Base-by-base conservation (phyloP, 2,329 filamentous ascomycete genomes). In the Lachnellula subtilissima region DNA sequence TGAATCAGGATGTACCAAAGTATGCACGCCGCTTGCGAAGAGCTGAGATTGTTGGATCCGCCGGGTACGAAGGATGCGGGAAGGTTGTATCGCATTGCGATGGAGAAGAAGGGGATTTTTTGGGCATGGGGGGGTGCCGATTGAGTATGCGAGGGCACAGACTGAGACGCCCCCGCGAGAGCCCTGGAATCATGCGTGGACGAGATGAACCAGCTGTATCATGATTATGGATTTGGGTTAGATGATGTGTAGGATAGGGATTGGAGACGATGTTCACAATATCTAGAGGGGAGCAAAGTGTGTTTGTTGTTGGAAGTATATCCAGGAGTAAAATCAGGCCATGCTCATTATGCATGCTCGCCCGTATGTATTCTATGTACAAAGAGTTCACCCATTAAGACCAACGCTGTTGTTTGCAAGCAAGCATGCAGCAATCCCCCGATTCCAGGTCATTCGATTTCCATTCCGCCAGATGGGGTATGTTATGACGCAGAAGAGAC, bases 181-280 rank as follows among this genome's bases (percentile, higher is more conserved):
- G 64, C 84, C 90, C n/a, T 99, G 93, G 91, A 94, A 97, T 75
- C 86, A 96, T 74, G 87, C 78, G 12, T 99, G 94, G 94, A 96
- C 85, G 77, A 82, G 86, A 73, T 69, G 65, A 58, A 56, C 19
- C 19, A 48, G 48, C 11, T 28, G 35, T n/a, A 19, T 32, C 11
- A 42, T 25, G 28, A 7, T 22, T n/a, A 39, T 14, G 19, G 28
- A n/a, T 36, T n/a, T 8, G 25, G 37, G 15, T 40, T 17, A 17
- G 28, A 39, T 32, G 50, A 45, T 25, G 43, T 52, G 23, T 17
- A 40, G 14, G 35, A 42, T 22, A 25, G 11, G 36, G 42, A 36
- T 9, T 9, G 19, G 9, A 22, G 45, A 48, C 3, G 28, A 32
- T 32, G 28, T 32, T 32, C 9, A 32, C 28, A 32, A 32, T 11